phyloP scores from a whole-genome alignment of 2,329 filamentous ascomycete genomes.

The Onygenales sp. region DNA sequence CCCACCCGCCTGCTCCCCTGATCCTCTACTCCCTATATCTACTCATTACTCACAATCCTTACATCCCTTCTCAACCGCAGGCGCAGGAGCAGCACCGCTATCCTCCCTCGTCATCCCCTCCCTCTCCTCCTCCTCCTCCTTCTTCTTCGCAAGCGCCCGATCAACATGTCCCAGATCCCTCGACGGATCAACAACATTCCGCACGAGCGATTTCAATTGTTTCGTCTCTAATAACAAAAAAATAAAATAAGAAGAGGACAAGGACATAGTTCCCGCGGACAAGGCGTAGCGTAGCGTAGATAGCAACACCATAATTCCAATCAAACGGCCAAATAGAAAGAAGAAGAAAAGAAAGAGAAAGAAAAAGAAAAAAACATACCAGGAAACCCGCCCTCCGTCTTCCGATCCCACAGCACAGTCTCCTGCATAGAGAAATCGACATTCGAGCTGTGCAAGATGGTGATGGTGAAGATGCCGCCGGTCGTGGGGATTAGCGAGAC shows the following conservation, averaged over 20 bases:
- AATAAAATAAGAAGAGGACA: not conserved
- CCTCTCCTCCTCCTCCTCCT: not conserved
- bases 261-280: not conserved
- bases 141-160: slow-evolving; percentile 30
- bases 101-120: not conserved
- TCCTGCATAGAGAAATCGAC: slow-evolving; percentile 29
- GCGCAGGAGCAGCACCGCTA: not conserved
- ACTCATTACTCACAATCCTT: slow-evolving; percentile 1
- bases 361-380: slow-evolving; percentile 30
- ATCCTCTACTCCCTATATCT: too few relatives aligned
- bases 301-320: not conserved
- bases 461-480: slow-evolving; percentile 72
- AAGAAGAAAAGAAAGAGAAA: not conserved
- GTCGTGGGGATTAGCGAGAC: slow-evolving; percentile 78
- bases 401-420: slow-evolving; percentile 76
- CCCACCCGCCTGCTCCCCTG: too few relatives aligned
- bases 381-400: slow-evolving; percentile 78
- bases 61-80: not conserved
- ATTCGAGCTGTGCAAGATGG: slow-evolving; percentile 39
- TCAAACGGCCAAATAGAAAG: not conserved
- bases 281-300: not conserved
- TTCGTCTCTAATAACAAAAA: slow-evolving; percentile 58
- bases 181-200: slow-evolving; percentile 71
- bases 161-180: slow-evolving; percentile 77
- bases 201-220: slow-evolving; percentile 72